Conservation (phyloP, 2,329 filamentous ascomycete species). For the Tympanopsis confertula region DNA sequence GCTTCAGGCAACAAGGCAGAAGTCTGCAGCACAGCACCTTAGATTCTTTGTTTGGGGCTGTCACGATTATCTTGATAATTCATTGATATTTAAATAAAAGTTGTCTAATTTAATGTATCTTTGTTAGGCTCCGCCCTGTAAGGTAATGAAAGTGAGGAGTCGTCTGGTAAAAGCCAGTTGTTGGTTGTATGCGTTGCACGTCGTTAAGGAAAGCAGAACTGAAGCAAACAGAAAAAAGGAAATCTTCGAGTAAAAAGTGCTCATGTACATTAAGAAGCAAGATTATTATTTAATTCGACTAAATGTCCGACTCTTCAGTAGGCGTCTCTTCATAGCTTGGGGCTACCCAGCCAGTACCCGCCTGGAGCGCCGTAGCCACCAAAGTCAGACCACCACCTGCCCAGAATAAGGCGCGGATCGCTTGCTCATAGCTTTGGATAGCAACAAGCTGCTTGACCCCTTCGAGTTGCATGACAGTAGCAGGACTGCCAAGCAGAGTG, state of each 20-base stretch:
- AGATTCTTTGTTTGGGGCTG: neutral
- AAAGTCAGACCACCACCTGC: slow-evolving; percentile 30
- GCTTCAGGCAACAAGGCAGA: neutral
- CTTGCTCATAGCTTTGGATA: slow-evolving; percentile 31
- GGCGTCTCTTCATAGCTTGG: no score
- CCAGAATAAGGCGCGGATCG: slow-evolving; percentile 32
- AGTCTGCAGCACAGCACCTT: neutral
- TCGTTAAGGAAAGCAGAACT: no score
- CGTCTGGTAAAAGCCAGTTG: no score
- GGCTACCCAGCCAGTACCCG: slow-evolving; percentile 39
- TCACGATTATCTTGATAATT: neutral
- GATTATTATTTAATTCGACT: no score
- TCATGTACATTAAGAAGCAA: no score
- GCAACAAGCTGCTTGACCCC: slow-evolving; percentile 30
- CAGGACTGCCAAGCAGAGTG: slow-evolving; percentile 36
- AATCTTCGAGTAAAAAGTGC: no score
- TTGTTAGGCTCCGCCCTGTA: neutral
- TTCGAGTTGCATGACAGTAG: slow-evolving; percentile 30
- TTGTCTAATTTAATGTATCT: neutral
- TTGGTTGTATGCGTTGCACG: no score
- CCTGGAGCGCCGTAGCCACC: slow-evolving; percentile 32
- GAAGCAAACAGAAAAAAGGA: no score
- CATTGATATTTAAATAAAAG: neutral
- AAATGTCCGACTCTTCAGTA: no score
- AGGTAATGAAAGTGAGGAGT: no score